Conservation (phyloP, 257 asterid genomes). For the Asclepias syriaca region DNA sequence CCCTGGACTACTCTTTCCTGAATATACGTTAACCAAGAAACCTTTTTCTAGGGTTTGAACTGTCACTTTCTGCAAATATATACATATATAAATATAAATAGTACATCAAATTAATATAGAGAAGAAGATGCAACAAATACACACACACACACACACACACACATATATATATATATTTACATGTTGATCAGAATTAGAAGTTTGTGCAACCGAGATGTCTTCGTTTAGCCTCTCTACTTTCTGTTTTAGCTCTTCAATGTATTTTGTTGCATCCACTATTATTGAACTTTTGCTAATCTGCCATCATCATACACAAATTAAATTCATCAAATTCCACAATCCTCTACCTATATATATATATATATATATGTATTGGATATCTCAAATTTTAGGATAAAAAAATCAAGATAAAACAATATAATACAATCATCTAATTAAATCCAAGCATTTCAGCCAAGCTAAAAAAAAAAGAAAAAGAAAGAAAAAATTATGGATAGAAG, state of each 20-base stretch:
- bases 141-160: slow-evolving; percentile 26
- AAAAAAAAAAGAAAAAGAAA: background rate
- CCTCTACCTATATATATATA: too few relatives aligned
- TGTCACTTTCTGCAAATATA: slow-evolving; percentile 44
- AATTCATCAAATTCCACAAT: background rate
- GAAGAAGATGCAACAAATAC: too few relatives aligned
- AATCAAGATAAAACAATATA: background rate
- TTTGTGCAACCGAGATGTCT: slow-evolving; percentile 44
- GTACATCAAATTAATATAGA: too few relatives aligned
- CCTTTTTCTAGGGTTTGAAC: slow-evolving; percentile 90
- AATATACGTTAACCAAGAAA: slow-evolving; percentile 56
- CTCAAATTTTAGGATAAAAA: background rate
- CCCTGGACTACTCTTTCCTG: slow-evolving; percentile 65
- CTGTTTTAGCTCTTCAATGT: slow-evolving; percentile 62
- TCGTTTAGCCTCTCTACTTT: slow-evolving; percentile 63
- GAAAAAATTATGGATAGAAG: background rate
- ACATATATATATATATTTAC: slow-evolving; percentile 3
- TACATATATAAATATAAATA: too few relatives aligned
- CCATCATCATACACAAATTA: slow-evolving; percentile 7
- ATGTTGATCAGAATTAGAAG: slow-evolving; percentile 37
- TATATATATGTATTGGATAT: background rate
- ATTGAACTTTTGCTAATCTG: slow-evolving; percentile 68
- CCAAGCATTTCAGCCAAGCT: background rate
- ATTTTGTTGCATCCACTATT: slow-evolving; percentile 70
- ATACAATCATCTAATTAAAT: background rate